Base-by-base conservation (phyloP, 495 filamentous ascomycete genomes). In the Schizothecium vesticola region DNA sequence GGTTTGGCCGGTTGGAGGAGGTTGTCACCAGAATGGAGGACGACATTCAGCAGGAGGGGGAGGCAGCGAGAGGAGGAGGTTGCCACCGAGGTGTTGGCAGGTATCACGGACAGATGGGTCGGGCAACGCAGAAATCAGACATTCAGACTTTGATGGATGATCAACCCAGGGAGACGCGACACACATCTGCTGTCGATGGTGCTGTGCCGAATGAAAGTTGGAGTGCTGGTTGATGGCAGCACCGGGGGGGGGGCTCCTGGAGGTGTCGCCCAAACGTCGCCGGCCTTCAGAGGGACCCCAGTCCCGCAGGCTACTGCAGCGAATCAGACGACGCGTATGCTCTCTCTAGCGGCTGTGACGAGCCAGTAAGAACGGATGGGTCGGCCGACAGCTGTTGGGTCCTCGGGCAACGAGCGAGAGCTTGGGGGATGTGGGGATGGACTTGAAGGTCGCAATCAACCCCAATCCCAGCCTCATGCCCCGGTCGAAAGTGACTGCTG, bases 291-390 rank as follows among this genome's bases (percentile, higher is more conserved):
- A 61, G 4, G 56, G 65, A 51, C 56, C 57, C 56, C 65, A 19
- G 65, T 21, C n/a, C n/a, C n/a, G n/a, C 24, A 31, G 65, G 25
- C 19, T 10, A 11, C 28, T 28, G 33, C 36, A 29, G 26, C 67
- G 56, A 69, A 69, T 69, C 56, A 69, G 31, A 51, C 5, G 22
- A 9, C 60, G 8, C 43, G 28, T 33, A 51, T 13, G 19, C 43
- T 63, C 12, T 24, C 43, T 29, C 59, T 63, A 63, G 66, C 28
- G 59, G 43, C 59, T 58, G 59, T 64, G 66, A 63, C 66, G 66
- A 63, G 57, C 66, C 66, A 60, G 36, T 61, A 19, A 62, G 8
- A 60, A 56, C 67, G 67, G 67, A 64, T 56, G 64, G 64, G 60
- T 31, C 67, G 43, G 43, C 43, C 67, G 62, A 23, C 22, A 60